phyloP scores from a whole-genome alignment of 352 stramenopile genomes.

The Globisporangium takayamanum region DNA sequence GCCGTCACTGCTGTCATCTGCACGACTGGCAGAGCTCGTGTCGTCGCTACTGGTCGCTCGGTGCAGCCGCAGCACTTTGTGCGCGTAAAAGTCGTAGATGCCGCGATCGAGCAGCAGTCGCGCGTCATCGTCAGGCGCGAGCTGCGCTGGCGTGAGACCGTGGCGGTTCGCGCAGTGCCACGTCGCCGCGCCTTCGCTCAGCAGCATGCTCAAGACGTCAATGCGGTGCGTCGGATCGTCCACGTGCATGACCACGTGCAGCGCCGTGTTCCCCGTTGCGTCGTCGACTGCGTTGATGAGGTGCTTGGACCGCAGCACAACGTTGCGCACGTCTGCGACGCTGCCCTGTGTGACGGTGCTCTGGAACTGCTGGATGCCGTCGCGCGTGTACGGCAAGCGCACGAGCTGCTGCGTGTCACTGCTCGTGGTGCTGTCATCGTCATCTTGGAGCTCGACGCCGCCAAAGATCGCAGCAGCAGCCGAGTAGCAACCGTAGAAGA shows the following conservation, averaged over 20 bases:
- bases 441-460: conserved; percentile 20
- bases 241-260: conserved; percentile 46
- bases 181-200: conserved; percentile 50
- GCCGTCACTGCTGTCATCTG: background rate
- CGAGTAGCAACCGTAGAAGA: conserved; percentile 58
- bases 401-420: background rate
- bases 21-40: background rate
- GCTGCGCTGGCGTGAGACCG: conserved; percentile 40
- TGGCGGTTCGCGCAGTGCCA: conserved; percentile 41
- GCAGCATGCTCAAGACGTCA: conserved; percentile 36
- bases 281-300: conserved; percentile 52
- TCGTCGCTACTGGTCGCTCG: background rate
- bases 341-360: conserved; percentile 33
- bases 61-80: conserved; percentile 5
- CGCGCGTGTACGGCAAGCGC: conserved; percentile 14
- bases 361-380: conserved; percentile 42
- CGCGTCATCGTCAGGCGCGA: conserved; percentile 27
- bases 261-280: conserved; percentile 41
- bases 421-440: background rate
- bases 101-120: conserved; percentile 29
- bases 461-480: conserved; percentile 53
- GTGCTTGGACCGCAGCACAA: conserved; percentile 37
- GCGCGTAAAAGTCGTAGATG: conserved; percentile 42
- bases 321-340: conserved; percentile 46
- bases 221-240: conserved; percentile 41